phyloP scores from a whole-genome alignment of 108 stramenopile genomes.

The Fragilariopsis cylindrus region DNA sequence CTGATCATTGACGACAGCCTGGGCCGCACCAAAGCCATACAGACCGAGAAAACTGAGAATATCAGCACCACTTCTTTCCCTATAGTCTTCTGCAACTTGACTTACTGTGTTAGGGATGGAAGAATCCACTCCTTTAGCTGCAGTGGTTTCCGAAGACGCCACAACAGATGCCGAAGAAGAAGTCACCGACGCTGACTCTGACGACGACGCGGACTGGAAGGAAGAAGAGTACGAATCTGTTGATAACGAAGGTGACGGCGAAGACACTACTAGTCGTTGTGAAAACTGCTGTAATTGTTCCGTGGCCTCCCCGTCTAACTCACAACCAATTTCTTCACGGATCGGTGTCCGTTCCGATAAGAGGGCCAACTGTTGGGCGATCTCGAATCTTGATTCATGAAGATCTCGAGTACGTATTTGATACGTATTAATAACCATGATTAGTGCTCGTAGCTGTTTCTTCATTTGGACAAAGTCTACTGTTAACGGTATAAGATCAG shows the following conservation, averaged over 20 bases:
- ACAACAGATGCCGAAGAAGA: neutral
- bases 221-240: neutral
- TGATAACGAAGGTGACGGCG: neutral
- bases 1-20: slow-evolving; percentile 11
- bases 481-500: slow-evolving; percentile 27
- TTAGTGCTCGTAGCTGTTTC: slow-evolving; percentile 5
- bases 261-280: neutral
- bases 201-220: neutral
- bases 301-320: slow-evolving; percentile 5
- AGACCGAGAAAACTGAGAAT: slow-evolving; percentile 13
- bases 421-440: neutral
- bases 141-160: neutral
- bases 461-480: slow-evolving; percentile 25
- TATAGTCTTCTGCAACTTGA: slow-evolving; percentile 1
- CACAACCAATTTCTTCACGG: slow-evolving; percentile 9
- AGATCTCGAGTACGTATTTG: neutral
- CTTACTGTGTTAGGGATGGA: neutral
- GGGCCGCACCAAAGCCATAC: slow-evolving; percentile 10
- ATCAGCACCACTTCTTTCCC: neutral
- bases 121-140: neutral
- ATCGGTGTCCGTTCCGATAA: slow-evolving; percentile 8
- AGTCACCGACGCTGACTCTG: neutral
- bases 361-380: slow-evolving; percentile 6
- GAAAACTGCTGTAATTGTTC: neutral
- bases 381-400: slow-evolving; percentile 8